Evolutionary conservation across 768 basidiomycete genomes (phyloP).

Genomic region (Phanerochaete carnosa): DNA sequence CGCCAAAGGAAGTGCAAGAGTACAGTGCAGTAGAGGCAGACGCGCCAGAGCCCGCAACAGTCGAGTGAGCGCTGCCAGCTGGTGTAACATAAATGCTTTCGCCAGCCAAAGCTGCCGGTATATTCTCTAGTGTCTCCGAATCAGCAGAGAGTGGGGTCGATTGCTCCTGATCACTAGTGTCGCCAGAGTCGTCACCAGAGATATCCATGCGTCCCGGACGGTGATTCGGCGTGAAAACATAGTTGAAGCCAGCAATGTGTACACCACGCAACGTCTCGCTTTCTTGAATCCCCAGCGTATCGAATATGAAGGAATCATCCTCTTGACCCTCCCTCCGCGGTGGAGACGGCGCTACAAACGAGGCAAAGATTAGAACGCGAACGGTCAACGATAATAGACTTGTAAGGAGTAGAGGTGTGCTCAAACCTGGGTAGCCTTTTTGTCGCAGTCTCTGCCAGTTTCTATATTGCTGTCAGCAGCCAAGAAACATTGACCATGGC

Average conservation of each 20-base stretch:
- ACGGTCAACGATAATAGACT: background rate
- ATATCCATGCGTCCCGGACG: background rate
- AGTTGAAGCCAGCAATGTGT: conserved; percentile 14
- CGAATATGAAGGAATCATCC: background rate
- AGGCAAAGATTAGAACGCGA: background rate
- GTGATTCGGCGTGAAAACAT: background rate
- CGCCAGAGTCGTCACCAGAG: background rate
- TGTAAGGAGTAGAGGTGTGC: background rate
- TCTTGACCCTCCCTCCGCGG: background rate
- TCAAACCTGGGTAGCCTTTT: conserved; percentile 17
- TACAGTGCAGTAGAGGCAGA: conserved; percentile 13
- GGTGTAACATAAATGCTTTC: conserved; percentile 5
- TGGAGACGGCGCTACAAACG: background rate
- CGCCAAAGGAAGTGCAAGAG: conserved; percentile 17
- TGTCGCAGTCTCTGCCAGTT: conserved; percentile 9
- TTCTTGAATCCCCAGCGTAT: background rate
- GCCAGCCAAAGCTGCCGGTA: background rate
- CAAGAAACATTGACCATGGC: background rate
- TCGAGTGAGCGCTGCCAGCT: background rate
- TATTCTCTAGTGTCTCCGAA: background rate
- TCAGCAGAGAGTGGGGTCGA: background rate
- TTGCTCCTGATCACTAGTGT: no score
- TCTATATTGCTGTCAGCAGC: conserved; percentile 1
- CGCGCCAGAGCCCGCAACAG: background rate
- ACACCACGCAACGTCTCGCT: conserved; percentile 11